Evolutionary conservation across 805 yeast genomes (phyloP).

Genomic region (Suhomyces pyralidae): DNA sequence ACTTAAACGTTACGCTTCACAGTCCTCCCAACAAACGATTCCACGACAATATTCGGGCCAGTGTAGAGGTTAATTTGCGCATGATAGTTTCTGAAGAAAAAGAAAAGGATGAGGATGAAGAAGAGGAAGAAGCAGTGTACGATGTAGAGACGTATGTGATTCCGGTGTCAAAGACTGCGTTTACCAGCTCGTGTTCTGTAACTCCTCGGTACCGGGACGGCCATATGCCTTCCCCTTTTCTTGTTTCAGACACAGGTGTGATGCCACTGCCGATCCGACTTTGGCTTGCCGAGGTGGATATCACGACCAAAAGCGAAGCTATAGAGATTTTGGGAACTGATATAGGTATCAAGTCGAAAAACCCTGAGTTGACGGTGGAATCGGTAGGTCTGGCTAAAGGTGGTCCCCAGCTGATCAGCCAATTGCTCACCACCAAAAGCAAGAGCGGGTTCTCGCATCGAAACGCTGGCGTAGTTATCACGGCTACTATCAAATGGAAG

Average conservation of each 20-base stretch:
- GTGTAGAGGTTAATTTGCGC: conserved; percentile 20
- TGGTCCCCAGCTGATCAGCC: conserved; percentile 3
- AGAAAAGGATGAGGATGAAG: conserved; percentile 12
- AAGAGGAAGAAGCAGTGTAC: conserved; percentile 19
- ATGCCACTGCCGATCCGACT: conserved; percentile 32
- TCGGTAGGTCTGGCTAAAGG: conserved; percentile 5
- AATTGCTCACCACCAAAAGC: conserved; percentile 34
- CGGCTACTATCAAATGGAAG: conserved; percentile 31
- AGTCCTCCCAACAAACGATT: conserved; percentile 16
- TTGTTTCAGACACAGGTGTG: conserved; percentile 19
- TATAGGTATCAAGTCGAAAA: conserved; percentile 22
- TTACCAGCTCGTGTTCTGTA: conserved; percentile 17
- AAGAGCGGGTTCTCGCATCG: conserved; percentile 39
- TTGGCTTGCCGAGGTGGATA: conserved; percentile 20
- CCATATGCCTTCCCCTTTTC: conserved; percentile 40
- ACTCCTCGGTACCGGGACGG: conserved; percentile 24
- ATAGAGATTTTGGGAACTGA: conserved; percentile 16
- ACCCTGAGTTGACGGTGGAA: conserved; percentile 25
- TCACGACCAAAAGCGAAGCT: neutral
- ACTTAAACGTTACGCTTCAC: conserved; percentile 22
- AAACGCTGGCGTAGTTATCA: conserved; percentile 25
- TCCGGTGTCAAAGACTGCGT: conserved; percentile 26
- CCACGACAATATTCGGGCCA: conserved; percentile 7
- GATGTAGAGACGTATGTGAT: conserved; percentile 20
- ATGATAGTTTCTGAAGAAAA: conserved; percentile 20